Percentiles rank a stretch among this genome's conserved stretches.
These are phyloP conservation scores for Jacaranda copaia DNA, from an alignment of 257 asterid species.

Conservation along the genomic window DNA sequence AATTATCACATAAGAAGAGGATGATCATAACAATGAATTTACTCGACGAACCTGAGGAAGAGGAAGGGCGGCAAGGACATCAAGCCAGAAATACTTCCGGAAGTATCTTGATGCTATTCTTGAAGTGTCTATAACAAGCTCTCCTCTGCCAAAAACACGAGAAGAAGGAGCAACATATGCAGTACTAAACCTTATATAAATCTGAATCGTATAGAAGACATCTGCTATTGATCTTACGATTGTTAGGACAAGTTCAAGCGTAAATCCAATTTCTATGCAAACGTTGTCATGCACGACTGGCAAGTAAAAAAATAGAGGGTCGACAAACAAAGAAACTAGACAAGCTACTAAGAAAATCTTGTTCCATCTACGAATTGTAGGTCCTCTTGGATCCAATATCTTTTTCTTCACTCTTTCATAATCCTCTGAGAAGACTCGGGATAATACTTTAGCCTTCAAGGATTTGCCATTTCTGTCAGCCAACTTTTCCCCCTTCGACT, in stretches of 20 bases:
- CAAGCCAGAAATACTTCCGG: conserved; percentile 69
- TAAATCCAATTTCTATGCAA: conserved; percentile 77
- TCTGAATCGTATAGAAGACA: conserved; percentile 74
- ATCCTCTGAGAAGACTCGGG: conserved; percentile 94
- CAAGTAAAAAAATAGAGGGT: conserved; percentile 90
- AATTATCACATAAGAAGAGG: neutral
- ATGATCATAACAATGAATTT: neutral
- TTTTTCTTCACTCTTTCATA: conserved; percentile 74
- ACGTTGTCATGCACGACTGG: conserved; percentile 57
- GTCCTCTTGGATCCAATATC: conserved; percentile 94
- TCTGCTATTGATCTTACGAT: conserved; percentile 79
- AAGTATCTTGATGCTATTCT: conserved; percentile 73
- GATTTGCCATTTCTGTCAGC: conserved; percentile 48
- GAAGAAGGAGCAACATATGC: conserved; percentile 98
- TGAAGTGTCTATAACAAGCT: conserved; percentile 83
- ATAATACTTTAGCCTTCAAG: conserved; percentile 74
- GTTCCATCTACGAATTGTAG: conserved; percentile 81
- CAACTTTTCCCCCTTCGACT: conserved; percentile 46
- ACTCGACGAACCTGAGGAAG: conserved; percentile 85
- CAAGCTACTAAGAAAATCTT: conserved; percentile 85
- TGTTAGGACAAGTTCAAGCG: conserved; percentile 71
- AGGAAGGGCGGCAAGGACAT: conserved; percentile 81
- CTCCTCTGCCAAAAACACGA: conserved; percentile 98
- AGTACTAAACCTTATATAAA: conserved; percentile 71
- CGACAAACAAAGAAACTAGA: conserved; percentile 84